Evolutionary conservation across 306 rosid genomes (phyloP).

Genomic region (Mucuna pruriens): DNA sequence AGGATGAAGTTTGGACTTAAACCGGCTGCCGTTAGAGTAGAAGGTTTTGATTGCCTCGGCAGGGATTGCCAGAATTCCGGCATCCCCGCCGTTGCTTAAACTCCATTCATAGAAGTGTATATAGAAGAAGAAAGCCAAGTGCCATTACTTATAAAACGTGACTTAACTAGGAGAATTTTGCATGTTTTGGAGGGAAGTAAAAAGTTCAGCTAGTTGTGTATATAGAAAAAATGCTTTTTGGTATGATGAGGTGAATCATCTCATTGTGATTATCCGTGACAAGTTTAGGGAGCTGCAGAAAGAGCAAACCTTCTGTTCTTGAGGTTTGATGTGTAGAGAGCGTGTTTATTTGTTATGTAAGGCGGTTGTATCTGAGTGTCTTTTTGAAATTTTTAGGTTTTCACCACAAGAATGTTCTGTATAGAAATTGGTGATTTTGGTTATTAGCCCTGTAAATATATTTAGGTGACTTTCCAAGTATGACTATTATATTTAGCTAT

Average conservation of each 20-base stretch:
- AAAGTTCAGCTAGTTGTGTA: constrained; percentile 41
- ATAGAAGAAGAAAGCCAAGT: constrained; percentile 64
- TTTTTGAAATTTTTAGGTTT: constrained; percentile 39
- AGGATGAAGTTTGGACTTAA: constrained; percentile 69
- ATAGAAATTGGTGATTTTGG: constrained; percentile 53
- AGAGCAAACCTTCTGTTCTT: constrained; percentile 49
- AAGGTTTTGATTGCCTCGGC: constrained; percentile 79
- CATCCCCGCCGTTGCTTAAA: constrained; percentile 72
- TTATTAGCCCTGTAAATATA: constrained; percentile 47
- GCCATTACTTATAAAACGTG: constrained; percentile 48
- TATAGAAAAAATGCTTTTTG: constrained; percentile 26
- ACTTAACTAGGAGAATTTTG: constrained; percentile 49
- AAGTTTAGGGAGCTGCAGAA: constrained; percentile 39
- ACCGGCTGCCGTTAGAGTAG: constrained; percentile 86
- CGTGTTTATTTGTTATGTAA: constrained; percentile 47
- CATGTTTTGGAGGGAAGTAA: constrained; percentile 35
- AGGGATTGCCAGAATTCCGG: constrained; percentile 82
- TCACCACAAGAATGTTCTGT: constrained; percentile 48
- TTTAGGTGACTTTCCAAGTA: constrained; percentile 31
- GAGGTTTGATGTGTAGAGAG: constrained; percentile 52
- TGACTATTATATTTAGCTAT: constrained; percentile 12
- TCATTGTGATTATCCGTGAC: constrained; percentile 29
- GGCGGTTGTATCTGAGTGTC: constrained; percentile 35
- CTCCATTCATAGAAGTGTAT: constrained; percentile 57
- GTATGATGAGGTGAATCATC: constrained; percentile 27